Conservation (phyloP, 2,329 filamentous ascomycete species). For the Huntiella omanensis region DNA sequence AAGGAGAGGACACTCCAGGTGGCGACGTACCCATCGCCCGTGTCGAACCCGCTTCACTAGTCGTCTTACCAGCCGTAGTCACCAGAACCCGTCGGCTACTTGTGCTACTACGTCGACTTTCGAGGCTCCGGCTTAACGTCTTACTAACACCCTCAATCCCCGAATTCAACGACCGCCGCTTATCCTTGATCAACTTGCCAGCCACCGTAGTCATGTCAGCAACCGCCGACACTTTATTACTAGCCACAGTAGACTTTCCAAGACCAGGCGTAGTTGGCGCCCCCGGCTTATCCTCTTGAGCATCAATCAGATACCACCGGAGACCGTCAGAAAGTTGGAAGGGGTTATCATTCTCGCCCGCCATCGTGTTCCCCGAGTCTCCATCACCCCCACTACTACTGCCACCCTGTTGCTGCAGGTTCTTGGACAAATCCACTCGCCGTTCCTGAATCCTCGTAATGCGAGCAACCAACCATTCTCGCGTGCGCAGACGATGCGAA, state of each 20-base stretch:
- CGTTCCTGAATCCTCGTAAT: constrained; percentile 84
- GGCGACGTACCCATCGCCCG: constrained; percentile 24
- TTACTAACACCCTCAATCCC: constrained; percentile 57
- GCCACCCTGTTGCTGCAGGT: constrained; percentile 29
- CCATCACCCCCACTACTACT: constrained; percentile 12
- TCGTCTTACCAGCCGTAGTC: constrained; percentile 27
- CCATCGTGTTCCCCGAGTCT: constrained; percentile 32
- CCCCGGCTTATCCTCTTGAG: constrained; percentile 76
- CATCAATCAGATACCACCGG: constrained; percentile 91
- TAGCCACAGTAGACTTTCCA: constrained; percentile 78
- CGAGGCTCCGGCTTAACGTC: constrained; percentile 69
- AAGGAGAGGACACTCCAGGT: constrained; percentile 7
- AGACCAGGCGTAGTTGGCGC: constrained; percentile 85
- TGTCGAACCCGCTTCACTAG: constrained; percentile 40
- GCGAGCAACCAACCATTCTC: constrained; percentile 92
- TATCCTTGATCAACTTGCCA: constrained; percentile 17
- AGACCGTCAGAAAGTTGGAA: constrained; percentile 91
- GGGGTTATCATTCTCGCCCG: constrained; percentile 80
- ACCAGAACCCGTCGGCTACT: constrained; percentile 57
- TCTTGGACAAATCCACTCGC: constrained; percentile 78
- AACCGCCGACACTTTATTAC: constrained; percentile 69
- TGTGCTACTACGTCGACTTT: constrained; percentile 77
- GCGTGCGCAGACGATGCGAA: constrained; percentile 58
- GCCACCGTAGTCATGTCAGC: constrained; percentile 44
- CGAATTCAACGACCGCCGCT: constrained; percentile 29